phyloP scores from a whole-genome alignment of 192 early-diverging fungal genomes.

The Backusella circina region DNA sequence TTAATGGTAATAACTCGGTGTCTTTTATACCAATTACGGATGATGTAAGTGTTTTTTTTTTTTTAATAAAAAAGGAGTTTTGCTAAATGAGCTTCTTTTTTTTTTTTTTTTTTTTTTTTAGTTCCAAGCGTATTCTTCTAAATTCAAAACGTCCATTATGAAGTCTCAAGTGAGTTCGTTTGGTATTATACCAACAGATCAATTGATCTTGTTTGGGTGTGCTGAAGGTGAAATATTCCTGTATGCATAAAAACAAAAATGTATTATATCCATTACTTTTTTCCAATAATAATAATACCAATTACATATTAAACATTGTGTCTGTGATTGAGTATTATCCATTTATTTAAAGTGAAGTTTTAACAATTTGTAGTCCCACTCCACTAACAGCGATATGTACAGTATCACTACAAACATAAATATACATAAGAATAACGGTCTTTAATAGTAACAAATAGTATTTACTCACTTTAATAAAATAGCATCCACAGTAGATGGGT shows the following conservation, averaged over 20 bases:
- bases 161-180: slow-evolving; percentile 51
- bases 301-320: too few relatives aligned
- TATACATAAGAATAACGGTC: not conserved
- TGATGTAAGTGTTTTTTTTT: slow-evolving; percentile 53
- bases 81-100: not conserved
- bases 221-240: slow-evolving; percentile 56
- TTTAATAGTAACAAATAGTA: too few relatives aligned
- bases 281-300: too few relatives aligned
- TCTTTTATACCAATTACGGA: slow-evolving; percentile 59
- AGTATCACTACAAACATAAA: slow-evolving; percentile 8
- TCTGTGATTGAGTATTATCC: too few relatives aligned
- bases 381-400: slow-evolving; percentile 43
- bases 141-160: slow-evolving; percentile 54
- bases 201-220: slow-evolving; percentile 53
- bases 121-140: slow-evolving; percentile 55
- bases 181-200: slow-evolving; percentile 51
- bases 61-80: not conserved
- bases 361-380: slow-evolving; percentile 49
- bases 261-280: not conserved
- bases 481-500: slow-evolving; percentile 57
- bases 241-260: slow-evolving; percentile 44
- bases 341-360: not conserved
- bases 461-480: slow-evolving; percentile 14
- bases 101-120: slow-evolving; percentile 8
- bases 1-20: slow-evolving; percentile 54